Evolutionary conservation across 345 rosid species (phyloP).

Genomic region (Bruguiera parviflora): DNA sequence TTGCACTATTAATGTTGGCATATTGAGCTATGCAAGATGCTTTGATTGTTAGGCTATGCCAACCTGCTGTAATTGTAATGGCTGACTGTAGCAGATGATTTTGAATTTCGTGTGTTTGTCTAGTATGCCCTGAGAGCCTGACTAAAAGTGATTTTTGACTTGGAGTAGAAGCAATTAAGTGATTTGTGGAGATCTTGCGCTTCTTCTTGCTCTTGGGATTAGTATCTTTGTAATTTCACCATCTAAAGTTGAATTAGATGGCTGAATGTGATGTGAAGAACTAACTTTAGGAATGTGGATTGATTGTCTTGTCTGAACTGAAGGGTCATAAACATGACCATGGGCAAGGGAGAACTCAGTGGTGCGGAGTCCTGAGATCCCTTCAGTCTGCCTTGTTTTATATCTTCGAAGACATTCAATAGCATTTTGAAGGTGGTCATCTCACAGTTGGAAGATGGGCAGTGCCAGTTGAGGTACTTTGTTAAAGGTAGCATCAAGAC

Average conservation of each 20-base stretch:
- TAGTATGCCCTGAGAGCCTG: background rate
- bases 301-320: conserved; percentile 19
- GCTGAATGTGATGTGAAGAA: conserved; percentile 6
- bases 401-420: conserved; percentile 36
- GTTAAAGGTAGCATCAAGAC: conserved; percentile 55
- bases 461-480: conserved; percentile 40
- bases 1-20: too few species aligned
- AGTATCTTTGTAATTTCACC: conserved; percentile 1
- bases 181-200: background rate
- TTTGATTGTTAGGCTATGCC: background rate
- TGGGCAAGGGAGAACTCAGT: conserved; percentile 23
- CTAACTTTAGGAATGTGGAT: conserved; percentile 18
- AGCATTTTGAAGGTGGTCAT: conserved; percentile 47
- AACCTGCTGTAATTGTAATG: background rate
- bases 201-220: background rate
- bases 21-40: too few species aligned
- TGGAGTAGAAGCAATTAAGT: background rate
- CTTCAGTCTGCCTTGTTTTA: conserved; percentile 32
- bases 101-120: background rate
- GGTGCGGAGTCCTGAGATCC: conserved; percentile 34
- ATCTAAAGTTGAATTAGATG: conserved; percentile 1
- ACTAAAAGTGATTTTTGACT: background rate
- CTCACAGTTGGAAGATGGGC: conserved; percentile 57
- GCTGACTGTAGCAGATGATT: background rate
- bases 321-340: conserved; percentile 25